Base-by-base conservation (phyloP, 805 yeast species). In the Wickerhamomyces queroliae region DNA sequence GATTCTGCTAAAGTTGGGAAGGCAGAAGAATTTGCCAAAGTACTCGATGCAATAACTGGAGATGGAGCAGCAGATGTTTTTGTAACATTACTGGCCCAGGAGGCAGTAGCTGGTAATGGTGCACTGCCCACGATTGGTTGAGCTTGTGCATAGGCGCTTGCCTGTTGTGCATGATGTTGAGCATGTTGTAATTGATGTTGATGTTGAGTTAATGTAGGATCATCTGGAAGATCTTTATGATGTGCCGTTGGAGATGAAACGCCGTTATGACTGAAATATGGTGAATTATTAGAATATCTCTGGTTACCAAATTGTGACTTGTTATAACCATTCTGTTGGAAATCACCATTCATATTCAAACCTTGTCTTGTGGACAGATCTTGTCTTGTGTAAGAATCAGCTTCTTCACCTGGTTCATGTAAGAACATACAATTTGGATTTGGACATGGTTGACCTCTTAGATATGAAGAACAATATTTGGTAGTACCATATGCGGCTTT, bases 361-460 rank as follows among this genome's bases (percentile, higher is more conserved):
- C 80, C 78, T 49, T 78, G 80, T 58, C 85, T 83, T 4, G 93
- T 84, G 5, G 89, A 79, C 53, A 86, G 69, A 55, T 86, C 95
- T 56, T 86, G 89, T 39, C 96, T 80, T 21, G 95, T 87, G 64
- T 86, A 91, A 10, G 95, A 84, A 55, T 93, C 99, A 2, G 98
- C 98, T 62, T 93, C 99, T 68, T 93, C 99, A 43, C 99, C 99
- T 7, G 99, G 99, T 63, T 93, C 99, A 61, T 93, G 99, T 54
- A 93, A 72, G 56, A 93, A 93, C 99, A 93, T 93, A 72, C 99
- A 93, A 57, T 89, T 88, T 46, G 98, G 98, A 63, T 93, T 93
- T 43, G 96, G 99, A 66, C 99, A 93, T 9, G 93, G 83, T 59
- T 87, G 95, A 27, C 96, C 97, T 50, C 97, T 75, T 47, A 93